Conservation (phyloP, 768 basidiomycete genomes). For the Ramaria rubella region DNA sequence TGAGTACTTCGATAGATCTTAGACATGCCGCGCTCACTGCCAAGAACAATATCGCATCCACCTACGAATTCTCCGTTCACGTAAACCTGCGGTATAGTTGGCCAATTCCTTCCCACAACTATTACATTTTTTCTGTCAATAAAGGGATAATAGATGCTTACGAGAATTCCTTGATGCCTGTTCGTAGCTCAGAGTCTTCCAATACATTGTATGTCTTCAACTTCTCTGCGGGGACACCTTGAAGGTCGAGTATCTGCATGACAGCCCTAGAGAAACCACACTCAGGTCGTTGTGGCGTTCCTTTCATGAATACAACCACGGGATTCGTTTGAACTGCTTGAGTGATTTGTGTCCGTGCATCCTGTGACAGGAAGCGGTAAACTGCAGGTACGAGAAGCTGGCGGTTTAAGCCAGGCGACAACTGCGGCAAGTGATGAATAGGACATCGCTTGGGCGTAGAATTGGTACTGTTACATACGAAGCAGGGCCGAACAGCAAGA, state of each 20-base stretch:
- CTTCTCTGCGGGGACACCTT: constrained; percentile 74
- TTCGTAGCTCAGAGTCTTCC: constrained; percentile 76
- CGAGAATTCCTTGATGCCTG: constrained; percentile 94
- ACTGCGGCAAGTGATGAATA: too few species aligned
- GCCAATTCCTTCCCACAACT: constrained; percentile 71
- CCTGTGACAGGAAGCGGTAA: constrained; percentile 56
- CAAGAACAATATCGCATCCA: constrained; percentile 90
- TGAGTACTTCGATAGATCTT: constrained; percentile 1
- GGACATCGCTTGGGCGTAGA: too few species aligned
- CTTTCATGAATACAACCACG: constrained; percentile 98
- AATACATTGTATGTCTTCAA: constrained; percentile 88
- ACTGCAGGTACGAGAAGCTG: too few species aligned
- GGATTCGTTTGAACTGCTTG: constrained; percentile 68
- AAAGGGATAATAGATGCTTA: constrained; percentile 38
- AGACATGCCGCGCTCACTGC: constrained; percentile 49
- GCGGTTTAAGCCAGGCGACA: too few species aligned
- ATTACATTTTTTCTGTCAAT: not conserved
- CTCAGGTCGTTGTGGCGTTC: constrained; percentile 76
- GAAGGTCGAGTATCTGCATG: constrained; percentile 80
- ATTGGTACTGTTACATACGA: too few species aligned
- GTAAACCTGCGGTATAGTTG: constrained; percentile 94
- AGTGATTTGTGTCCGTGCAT: constrained; percentile 58
- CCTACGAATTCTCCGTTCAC: constrained; percentile 94
- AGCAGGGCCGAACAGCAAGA: too few species aligned
- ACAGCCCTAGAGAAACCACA: constrained; percentile 97